Percentiles rank a stretch among this genome's conserved stretches.
phyloP scores from a whole-genome alignment of 257 asterid species.

The Fraxinus anomala region DNA sequence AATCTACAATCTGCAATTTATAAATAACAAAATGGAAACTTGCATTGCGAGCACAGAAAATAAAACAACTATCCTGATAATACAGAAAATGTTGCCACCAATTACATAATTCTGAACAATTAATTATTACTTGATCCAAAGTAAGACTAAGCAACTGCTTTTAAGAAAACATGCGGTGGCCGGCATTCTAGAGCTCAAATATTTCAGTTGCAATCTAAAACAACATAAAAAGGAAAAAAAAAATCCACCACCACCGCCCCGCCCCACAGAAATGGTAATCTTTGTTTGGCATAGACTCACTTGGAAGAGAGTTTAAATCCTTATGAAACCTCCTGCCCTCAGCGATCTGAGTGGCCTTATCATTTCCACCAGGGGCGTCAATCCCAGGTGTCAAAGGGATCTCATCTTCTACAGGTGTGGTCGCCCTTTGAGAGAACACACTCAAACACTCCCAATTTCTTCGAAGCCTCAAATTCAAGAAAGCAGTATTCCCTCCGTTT shows the following conservation, averaged over 20 bases:
- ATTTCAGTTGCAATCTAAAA: not conserved
- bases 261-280: not conserved
- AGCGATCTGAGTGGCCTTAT: slow-evolving; percentile 40
- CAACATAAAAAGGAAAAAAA: too few species aligned
- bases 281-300: slow-evolving; percentile 41
- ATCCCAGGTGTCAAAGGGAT: slow-evolving; percentile 45
- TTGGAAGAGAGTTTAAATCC: slow-evolving; percentile 78
- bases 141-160: not conserved
- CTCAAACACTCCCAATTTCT: slow-evolving; percentile 56
- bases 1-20: not conserved
- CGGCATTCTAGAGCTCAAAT: not conserved
- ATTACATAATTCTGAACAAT: not conserved
- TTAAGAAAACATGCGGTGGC: not conserved
- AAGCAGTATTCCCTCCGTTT: slow-evolving; percentile 22
- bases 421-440: slow-evolving; percentile 40
- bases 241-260: too few species aligned
- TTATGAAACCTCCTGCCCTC: slow-evolving; percentile 51
- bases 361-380: slow-evolving; percentile 25
- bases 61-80: not conserved
- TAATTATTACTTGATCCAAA: not conserved
- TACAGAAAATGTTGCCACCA: too few species aligned
- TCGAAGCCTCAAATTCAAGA: slow-evolving; percentile 46
- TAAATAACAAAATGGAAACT: not conserved
- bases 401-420: slow-evolving; percentile 60
- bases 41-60: not conserved